Percentiles rank a stretch among this genome's conserved stretches.
Conservation (phyloP, 2,329 filamentous ascomycete genomes). For the Nemania bipapillata region DNA sequence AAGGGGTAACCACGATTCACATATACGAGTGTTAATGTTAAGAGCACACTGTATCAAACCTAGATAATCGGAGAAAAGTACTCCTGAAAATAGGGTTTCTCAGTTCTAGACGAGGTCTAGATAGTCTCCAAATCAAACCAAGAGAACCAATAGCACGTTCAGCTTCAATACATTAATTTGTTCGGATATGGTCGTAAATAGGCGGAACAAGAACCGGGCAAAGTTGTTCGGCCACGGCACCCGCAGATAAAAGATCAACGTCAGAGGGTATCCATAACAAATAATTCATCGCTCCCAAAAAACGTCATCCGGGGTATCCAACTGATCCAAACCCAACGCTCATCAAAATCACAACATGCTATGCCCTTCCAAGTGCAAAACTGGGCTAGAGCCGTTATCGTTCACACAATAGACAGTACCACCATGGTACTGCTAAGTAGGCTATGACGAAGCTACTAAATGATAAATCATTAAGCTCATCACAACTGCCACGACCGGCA, state of each 20-base stretch:
- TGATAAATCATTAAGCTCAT: conserved; percentile 27
- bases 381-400: not conserved
- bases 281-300: conserved; percentile 25
- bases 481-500: conserved; percentile 18
- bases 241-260: conserved; percentile 29
- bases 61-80: no score
- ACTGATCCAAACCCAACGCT: conserved; percentile 23
- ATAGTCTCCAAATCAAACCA: not conserved
- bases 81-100: not conserved
- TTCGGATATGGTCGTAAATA: conserved; percentile 2
- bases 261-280: conserved; percentile 34
- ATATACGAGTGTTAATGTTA: no score
- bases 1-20: no score
- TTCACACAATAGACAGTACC: not conserved
- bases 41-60: no score
- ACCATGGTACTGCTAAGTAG: not conserved
- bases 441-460: conserved; percentile 16
- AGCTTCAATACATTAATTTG: not conserved
- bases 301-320: conserved; percentile 28
- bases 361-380: conserved; percentile 5
- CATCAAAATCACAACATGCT: conserved; percentile 28
- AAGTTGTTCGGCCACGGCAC: not conserved
- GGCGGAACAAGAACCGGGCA: not conserved
- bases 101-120: not conserved
- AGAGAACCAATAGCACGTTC: not conserved